A percentile compares a stretch with the other conserved stretches of the same genome.
phyloP scores from a whole-genome alignment of 148 eudicot species.

The Bassia scoparia region DNA sequence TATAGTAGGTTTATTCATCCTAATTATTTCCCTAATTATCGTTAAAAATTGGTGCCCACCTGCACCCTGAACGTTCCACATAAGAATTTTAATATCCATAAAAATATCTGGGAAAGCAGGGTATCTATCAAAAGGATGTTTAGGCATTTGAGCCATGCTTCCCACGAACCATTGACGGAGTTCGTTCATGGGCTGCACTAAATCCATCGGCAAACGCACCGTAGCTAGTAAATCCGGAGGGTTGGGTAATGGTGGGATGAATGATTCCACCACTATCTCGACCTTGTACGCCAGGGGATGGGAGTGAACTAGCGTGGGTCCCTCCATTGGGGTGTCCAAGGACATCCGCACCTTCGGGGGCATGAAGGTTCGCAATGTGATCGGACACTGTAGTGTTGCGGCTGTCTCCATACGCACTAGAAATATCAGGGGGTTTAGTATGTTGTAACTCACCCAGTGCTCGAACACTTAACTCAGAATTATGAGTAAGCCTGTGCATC shows the following conservation, averaged over 20 bases:
- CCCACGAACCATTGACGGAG: neutral
- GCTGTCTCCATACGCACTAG: too few species aligned
- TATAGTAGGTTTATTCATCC: too few species aligned
- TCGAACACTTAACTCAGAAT: too few species aligned
- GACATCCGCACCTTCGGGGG: neutral
- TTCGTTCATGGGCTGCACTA: neutral
- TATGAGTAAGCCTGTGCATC: too few species aligned
- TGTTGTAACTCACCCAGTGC: too few species aligned
- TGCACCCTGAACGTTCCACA: too few species aligned
- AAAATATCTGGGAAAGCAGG: neutral
- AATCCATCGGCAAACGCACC: neutral
- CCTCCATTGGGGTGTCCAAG: neutral
- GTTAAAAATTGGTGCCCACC: too few species aligned
- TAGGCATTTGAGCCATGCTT: neutral
- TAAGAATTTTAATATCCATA: too few species aligned
- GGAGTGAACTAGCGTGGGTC: neutral
- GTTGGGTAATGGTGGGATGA: neutral
- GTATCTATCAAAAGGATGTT: neutral
- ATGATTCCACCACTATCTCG: neutral
- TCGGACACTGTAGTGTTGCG: too few species aligned
- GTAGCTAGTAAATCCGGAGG: neutral
- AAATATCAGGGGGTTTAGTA: too few species aligned
- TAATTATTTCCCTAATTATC: too few species aligned
- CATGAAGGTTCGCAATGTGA: neutral
- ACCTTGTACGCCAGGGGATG: neutral